Evolutionary conservation across 352 stramenopile species (phyloP), one percentile per base, ranked within the genome.

Genomic region (Phytopythium oedochilum): DNA sequence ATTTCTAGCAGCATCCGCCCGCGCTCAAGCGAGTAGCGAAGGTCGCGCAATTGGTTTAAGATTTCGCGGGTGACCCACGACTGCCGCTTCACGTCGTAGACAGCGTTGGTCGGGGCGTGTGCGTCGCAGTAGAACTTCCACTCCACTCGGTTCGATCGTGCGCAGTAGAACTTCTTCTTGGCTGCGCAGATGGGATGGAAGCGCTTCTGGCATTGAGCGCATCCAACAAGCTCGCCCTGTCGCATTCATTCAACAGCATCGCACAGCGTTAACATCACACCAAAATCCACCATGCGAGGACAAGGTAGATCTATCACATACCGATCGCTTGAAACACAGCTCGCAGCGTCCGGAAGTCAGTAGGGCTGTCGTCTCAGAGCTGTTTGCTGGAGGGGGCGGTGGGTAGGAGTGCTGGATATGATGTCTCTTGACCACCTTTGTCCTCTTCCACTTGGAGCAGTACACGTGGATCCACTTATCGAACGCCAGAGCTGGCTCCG

Each of bases 1-100:
- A 96, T 92, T 53, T 96, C 83, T 1, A 94, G 55, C 39, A 96
- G 72, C 83, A 96, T 92, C 10, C 86, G 69, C 10, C 82, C 83
- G 39, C 86, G 83, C 49, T 96, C 86, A 12, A 93, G 65, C 0
- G 82, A 84, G n/a, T 73, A 74, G 20, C 86, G 71, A 11, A 96
- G 60, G 46, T 93, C 79, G 50, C 88, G 78, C 28, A 96, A 61
- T 31, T 93, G 82, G 10, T 64, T 66, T 18, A 94, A 48, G 32
- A 87, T 89, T 45, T 92, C 81, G 10, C 74, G 63, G 0, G 80
- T 96, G 44, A 94, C 75, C 86, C 86, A 96, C 8, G 78, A 71
- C 50, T 93, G 82, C 0, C 71, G 80, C 12, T 70, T 71, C 18
- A 75, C 64, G 61, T 96, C 86, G 57, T 83, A 96, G 7, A 75